These are phyloP conservation scores for Neurospora sp. DNA, from an alignment of 495 filamentous ascomycete species.

Conservation along the genomic window DNA sequence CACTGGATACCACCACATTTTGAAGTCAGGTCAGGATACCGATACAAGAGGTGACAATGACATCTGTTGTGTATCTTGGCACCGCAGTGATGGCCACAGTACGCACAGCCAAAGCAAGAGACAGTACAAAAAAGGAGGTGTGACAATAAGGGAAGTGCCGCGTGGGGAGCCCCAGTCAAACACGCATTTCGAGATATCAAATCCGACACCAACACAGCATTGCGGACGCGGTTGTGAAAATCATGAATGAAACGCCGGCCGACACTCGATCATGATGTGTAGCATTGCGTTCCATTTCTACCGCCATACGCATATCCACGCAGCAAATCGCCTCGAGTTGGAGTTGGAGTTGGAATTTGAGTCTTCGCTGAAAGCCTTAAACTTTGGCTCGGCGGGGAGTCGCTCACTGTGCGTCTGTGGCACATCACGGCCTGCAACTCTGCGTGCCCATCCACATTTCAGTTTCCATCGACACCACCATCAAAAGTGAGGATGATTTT, in stretches of 20 bases:
- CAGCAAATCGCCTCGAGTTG: background rate
- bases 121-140: background rate
- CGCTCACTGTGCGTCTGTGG: background rate
- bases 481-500: background rate
- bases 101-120: background rate
- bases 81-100: background rate
- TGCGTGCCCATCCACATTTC: background rate
- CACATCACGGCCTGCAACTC: background rate
- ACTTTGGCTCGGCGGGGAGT: background rate
- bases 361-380: constrained; percentile 8
- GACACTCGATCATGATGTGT: background rate
- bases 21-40: background rate
- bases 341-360: background rate
- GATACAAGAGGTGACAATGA: background rate
- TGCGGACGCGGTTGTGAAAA: background rate
- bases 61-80: background rate
- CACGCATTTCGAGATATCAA: background rate
- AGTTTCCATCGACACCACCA: background rate
- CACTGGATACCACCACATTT: background rate
- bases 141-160: background rate
- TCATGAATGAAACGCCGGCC: background rate
- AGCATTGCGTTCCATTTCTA: background rate
- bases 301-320: background rate
- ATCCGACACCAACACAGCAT: background rate
- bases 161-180: background rate